phyloP scores from a whole-genome alignment of 2,329 filamentous ascomycete species.

The Sarocladium kiliense region DNA sequence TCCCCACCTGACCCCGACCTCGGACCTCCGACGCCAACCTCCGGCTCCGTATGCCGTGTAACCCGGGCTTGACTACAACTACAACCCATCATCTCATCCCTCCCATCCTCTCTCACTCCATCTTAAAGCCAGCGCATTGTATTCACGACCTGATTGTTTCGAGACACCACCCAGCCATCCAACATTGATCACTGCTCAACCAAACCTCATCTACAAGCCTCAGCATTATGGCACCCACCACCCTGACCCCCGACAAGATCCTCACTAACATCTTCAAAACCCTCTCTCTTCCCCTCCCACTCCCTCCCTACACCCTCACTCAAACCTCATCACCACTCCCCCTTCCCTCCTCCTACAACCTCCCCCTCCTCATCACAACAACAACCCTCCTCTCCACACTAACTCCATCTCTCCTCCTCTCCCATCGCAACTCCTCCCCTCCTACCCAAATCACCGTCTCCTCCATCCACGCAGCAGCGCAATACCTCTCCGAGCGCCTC shows the following conservation, averaged over 20 bases:
- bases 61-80: too few species aligned
- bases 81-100: too few species aligned
- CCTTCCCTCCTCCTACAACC: conserved; percentile 1
- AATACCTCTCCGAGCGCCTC: not conserved
- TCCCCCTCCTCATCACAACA: not conserved
- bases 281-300: not conserved
- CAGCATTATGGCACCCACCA: not conserved
- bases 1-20: not conserved
- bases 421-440: not conserved
- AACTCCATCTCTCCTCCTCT: not conserved
- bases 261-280: not conserved
- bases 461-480: not conserved
- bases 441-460: not conserved
- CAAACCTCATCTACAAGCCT: not conserved
- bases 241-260: not conserved
- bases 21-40: not conserved
- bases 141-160: too few species aligned
- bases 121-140: too few species aligned
- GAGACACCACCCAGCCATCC: too few species aligned
- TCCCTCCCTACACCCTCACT: not conserved
- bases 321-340: not conserved
- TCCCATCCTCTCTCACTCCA: too few species aligned
- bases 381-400: conserved; percentile 2
- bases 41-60: not conserved
- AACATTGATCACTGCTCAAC: not conserved